These are phyloP conservation scores for Butyriboletus loyo DNA, from an alignment of 768 basidiomycete genomes.

Conservation along the genomic window DNA sequence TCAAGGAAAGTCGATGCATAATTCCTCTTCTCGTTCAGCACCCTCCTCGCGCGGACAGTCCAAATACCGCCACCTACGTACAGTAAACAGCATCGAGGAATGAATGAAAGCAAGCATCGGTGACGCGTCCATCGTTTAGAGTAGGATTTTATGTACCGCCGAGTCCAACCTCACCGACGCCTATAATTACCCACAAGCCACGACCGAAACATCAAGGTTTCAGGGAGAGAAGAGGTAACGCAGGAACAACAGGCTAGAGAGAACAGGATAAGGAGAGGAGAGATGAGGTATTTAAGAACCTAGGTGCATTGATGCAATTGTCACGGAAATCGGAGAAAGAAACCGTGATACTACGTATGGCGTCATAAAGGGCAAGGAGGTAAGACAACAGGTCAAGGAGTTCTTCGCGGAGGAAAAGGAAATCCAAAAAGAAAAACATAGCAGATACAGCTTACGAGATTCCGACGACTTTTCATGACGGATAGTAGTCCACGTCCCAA, in stretches of 20 bases:
- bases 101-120: background rate
- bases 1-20: background rate
- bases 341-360: conserved; percentile 2
- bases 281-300: background rate
- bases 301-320: background rate
- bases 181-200: background rate
- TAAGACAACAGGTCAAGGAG: conserved; percentile 4
- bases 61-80: background rate
- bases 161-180: conserved; percentile 6
- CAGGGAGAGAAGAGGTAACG: conserved; percentile 2
- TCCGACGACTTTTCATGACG: conserved; percentile 24
- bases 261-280: background rate
- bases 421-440: conserved; percentile 11
- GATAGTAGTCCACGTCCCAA: conserved; percentile 53
- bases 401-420: conserved; percentile 1
- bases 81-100: background rate
- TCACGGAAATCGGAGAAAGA: background rate
- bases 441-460: conserved; percentile 10
- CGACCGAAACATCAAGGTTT: background rate
- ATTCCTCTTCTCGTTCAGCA: background rate
- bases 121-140: background rate
- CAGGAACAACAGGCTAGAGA: background rate
- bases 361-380: conserved; percentile 2
- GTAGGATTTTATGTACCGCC: conserved; percentile 2
- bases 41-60: background rate